Evolutionary conservation across 2,329 filamentous ascomycete genomes (phyloP), one percentile per base, ranked within the genome.

Genomic region (Scedosporium aurantiacum): DNA sequence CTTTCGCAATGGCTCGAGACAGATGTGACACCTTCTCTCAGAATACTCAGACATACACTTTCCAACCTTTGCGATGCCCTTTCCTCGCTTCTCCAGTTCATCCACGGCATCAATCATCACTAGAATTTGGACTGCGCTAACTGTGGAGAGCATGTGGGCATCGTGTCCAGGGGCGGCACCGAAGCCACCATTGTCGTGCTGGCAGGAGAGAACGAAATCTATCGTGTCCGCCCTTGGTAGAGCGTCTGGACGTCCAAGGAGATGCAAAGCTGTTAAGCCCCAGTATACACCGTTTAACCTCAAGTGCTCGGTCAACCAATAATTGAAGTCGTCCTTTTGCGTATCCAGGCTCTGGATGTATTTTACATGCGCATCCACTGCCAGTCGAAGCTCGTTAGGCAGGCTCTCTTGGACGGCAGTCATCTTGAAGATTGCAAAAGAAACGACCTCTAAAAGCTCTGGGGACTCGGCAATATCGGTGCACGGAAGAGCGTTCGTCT

Each of bases 271-370:
- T 5, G 87, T 94, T 62, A 99, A 76, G 14, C 94, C 94, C 94
- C 94, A 99, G 75, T 99, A 99, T 57, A 99, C 83, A 54, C 94
- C 94, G 72, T 94, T 97, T 62, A 99, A 82, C 64, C 94, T 91
- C 66, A 99, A 81, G 73, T 99, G 94, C 75, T 99, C 93, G 14
- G 94, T 99, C 71, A 97, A 81, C 89, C 93, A 97, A 78, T 97
- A 99, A 74, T 97, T 91, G 68, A 96, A 86, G 75, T 97, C 90
- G 79, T 97, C 91, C 77, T 89, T 91, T 71, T 89, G 87, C 66
- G 88, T 91, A 74, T 99, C 91, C 67, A 99, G 82, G 70, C 88
- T 90, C 75, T 96, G 90, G 67, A 99, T 91, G 73, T 97, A 99
- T 71, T 86, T 85, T 68, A 97, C 90, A 73, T 99, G 94, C 23